Conservation (phyloP, 805 yeast genomes). For the Ogataea methanolica region DNA sequence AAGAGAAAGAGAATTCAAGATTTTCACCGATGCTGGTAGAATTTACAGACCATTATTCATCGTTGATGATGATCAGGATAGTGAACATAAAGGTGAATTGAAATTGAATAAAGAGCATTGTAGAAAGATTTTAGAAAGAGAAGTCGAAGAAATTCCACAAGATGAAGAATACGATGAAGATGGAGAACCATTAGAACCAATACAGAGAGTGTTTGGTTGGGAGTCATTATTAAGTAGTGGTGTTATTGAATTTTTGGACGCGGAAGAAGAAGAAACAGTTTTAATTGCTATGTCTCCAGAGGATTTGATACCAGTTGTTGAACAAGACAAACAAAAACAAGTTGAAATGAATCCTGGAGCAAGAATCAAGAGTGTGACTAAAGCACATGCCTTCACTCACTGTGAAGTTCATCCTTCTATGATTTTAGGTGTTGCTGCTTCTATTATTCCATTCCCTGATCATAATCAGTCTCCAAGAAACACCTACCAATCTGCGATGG, state of each 20-base stretch:
- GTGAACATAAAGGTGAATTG: slow-evolving; percentile 69
- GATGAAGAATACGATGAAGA: slow-evolving; percentile 40
- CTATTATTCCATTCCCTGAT: slow-evolving; percentile 99
- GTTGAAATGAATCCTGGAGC: slow-evolving; percentile 66
- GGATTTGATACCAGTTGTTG: slow-evolving; percentile 65
- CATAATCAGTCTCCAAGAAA: slow-evolving; percentile 99
- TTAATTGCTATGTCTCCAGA: slow-evolving; percentile 99
- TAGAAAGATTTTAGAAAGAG: slow-evolving; percentile 56
- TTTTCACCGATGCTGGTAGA: slow-evolving; percentile 97
- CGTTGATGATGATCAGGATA: slow-evolving; percentile 79
- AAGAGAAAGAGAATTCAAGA: slow-evolving; percentile 92
- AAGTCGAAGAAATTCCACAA: slow-evolving; percentile 52
- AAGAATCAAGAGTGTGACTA: slow-evolving; percentile 63
- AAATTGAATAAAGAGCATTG: slow-evolving; percentile 83
- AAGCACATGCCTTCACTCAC: slow-evolving; percentile 83
- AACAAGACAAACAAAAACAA: slow-evolving; percentile 35
- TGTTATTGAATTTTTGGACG: slow-evolving; percentile 93
- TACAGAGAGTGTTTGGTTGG: slow-evolving; percentile 64
- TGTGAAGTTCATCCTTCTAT: slow-evolving; percentile 99
- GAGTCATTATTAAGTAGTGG: slow-evolving; percentile 77
- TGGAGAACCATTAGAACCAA: slow-evolving; percentile 43
- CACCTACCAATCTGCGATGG: slow-evolving; percentile 99
- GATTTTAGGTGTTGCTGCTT: slow-evolving; percentile 98
- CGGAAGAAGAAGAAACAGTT: slow-evolving; percentile 97
- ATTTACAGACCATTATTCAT: slow-evolving; percentile 95